These are phyloP conservation scores for Colletotrichum somersetense DNA, from an alignment of 2,329 filamentous ascomycete species.

Conservation along the genomic window DNA sequence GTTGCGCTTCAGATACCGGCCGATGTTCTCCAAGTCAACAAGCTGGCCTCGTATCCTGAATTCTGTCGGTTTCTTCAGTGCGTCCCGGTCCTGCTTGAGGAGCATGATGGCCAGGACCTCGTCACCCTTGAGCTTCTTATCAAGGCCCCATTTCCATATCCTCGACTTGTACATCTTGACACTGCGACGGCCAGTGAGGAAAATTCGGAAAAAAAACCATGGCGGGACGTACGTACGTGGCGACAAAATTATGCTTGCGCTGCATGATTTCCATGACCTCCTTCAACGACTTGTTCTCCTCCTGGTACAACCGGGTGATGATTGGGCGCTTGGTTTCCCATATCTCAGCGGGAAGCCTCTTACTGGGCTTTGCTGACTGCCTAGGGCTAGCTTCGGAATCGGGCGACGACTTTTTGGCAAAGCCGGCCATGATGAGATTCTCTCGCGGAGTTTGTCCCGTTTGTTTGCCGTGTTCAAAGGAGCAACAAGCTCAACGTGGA, in stretches of 20 bases:
- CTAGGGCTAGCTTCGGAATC: constrained; percentile 48
- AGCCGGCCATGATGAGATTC: constrained; percentile 13
- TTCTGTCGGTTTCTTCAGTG: constrained; percentile 50
- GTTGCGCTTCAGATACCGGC: constrained; percentile 56
- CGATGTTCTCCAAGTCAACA: constrained; percentile 56
- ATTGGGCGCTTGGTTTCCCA: constrained; percentile 53
- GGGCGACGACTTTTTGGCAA: constrained; percentile 43
- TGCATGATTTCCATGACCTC: constrained; percentile 57
- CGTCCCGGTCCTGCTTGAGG: constrained; percentile 53
- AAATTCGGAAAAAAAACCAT: neutral
- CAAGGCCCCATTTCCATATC: constrained; percentile 57
- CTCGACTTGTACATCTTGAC: constrained; percentile 60
- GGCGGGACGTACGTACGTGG: constrained; percentile 51
- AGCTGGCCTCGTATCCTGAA: constrained; percentile 55
- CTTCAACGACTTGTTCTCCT: constrained; percentile 56
- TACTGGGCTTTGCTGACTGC: constrained; percentile 41
- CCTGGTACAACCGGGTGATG: constrained; percentile 56
- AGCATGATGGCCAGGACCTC: constrained; percentile 56
- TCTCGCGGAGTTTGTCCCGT: constrained; percentile 20
- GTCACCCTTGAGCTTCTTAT: constrained; percentile 57
- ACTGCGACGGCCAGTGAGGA: constrained; percentile 43
- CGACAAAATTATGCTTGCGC: constrained; percentile 53
- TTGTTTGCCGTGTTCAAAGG: neutral
- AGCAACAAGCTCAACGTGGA: neutral
- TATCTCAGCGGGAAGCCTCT: constrained; percentile 50